These are phyloP conservation scores for Pleurotus citrinopileatus DNA, from an alignment of 768 basidiomycete genomes.

Conservation along the genomic window DNA sequence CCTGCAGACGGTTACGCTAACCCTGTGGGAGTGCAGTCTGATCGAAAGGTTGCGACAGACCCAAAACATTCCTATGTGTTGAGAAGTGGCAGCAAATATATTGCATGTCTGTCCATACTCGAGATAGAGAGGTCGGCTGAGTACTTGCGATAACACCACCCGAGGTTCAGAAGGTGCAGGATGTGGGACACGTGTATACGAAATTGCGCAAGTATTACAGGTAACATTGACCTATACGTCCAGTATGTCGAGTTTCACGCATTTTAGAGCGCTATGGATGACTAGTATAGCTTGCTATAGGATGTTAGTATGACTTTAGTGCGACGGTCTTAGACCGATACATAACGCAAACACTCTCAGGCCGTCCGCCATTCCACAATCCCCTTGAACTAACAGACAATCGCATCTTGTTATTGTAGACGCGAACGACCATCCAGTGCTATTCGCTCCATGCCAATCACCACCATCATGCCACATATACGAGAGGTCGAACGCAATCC, in stretches of 20 bases:
- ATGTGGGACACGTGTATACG: not conserved
- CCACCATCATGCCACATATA: constrained; percentile 1
- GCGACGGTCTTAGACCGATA: not conserved
- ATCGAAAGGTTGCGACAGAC: not conserved
- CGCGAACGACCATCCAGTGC: too few relatives aligned
- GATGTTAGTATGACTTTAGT: not conserved
- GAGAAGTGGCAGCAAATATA: constrained; percentile 3
- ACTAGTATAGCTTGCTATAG: constrained; percentile 2
- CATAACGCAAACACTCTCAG: not conserved
- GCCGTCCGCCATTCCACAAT: not conserved
- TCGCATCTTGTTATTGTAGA: too few relatives aligned
- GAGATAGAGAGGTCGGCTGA: constrained; percentile 7
- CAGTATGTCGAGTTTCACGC: not conserved
- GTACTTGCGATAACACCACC: not conserved
- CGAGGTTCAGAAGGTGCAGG: not conserved
- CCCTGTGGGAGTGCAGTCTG: constrained; percentile 1
- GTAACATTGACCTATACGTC: constrained; percentile 3
- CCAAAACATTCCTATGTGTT: not conserved
- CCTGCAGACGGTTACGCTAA: not conserved
- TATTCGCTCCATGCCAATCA: not conserved
- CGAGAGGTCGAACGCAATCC: not conserved
- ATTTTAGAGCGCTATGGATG: not conserved
- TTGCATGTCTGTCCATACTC: constrained; percentile 2
- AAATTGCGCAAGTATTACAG: constrained; percentile 1
- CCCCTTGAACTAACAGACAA: constrained; percentile 2